These are phyloP conservation scores for Saxispiralis lemnorum DNA, from an alignment of 495 filamentous ascomycete species.

Conservation along the genomic window DNA sequence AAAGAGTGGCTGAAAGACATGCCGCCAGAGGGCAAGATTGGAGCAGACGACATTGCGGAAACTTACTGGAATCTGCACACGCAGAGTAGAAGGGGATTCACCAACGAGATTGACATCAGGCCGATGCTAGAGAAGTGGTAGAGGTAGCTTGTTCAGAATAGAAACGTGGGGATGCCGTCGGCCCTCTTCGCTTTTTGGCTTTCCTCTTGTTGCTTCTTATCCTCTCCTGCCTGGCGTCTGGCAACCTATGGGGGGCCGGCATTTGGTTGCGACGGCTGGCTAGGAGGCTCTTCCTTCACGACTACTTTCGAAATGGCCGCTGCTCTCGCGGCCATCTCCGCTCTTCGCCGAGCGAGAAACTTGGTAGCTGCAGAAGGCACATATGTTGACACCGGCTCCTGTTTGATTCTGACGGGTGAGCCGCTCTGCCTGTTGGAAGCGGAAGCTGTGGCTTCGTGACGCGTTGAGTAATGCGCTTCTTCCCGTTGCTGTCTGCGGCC, in stretches of 20 bases:
- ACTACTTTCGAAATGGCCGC: neutral
- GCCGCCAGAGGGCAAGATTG: slow-evolving; percentile 51
- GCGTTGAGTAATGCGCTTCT: neutral
- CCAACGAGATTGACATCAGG: slow-evolving; percentile 67
- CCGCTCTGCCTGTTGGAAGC: no score
- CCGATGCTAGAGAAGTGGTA: slow-evolving; percentile 63
- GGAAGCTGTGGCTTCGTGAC: no score
- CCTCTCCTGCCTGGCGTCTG: slow-evolving; percentile 16
- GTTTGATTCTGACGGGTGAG: neutral
- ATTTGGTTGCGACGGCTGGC: no score
- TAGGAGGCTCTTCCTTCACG: no score
- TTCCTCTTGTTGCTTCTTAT: slow-evolving; percentile 14
- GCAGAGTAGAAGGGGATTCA: slow-evolving; percentile 63
- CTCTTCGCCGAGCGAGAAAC: neutral
- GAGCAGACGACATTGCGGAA: slow-evolving; percentile 78
- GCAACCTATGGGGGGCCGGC: slow-evolving; percentile 2
- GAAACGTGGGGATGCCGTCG: slow-evolving; percentile 22
- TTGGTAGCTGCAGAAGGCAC: neutral
- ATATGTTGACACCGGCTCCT: neutral
- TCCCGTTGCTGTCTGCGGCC: neutral
- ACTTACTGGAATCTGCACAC: slow-evolving; percentile 77
- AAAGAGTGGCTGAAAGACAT: slow-evolving; percentile 40
- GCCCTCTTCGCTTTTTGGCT: slow-evolving; percentile 13
- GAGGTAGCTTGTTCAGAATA: slow-evolving; percentile 10
- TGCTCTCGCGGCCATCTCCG: neutral